Evolutionary conservation across 805 yeast species (phyloP), one percentile per base, ranked within the genome.

Genomic region (Suhomyces tanzawaensis): DNA sequence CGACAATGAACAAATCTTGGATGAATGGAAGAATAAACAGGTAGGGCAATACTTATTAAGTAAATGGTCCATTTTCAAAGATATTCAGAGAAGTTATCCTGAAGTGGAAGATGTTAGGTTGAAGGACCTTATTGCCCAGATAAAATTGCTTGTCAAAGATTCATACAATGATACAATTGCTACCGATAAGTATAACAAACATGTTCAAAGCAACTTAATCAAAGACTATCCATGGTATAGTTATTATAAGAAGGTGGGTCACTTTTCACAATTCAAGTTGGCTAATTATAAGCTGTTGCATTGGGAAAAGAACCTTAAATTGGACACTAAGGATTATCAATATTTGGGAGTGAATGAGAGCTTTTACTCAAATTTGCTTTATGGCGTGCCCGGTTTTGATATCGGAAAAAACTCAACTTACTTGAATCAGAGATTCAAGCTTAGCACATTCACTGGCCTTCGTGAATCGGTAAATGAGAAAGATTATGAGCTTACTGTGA

Each of bases 201-300:
- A 66, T 2, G 65, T 86, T 19, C 79, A 77, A 45, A 59, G 62
- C 2, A 69, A 73, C 23, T 75, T 81, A 38, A 59, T 70, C 1
- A 63, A 71, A 29, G 97, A 87, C 49, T 83, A 76, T 49, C 89
- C 96, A 1, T 84, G 95, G 89, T 87, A 82, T 64, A 68, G 73
- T 45, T 62, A 73, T 36, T 72, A 69, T 46, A 74, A 69, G 46
- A 87, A 87, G 57, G 52, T 85, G 25, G 71, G 64, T 35, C 66
- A 80, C 4, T 81, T 79, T 35, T 72, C 82, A 12, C 72, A 74
- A 38, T 66, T 82, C 40, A 75, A 81, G 40, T 55, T 75, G 19
- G 61, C 76, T 4, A 81, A 82, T 46, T 62, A 66, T 37, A 77
- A 74, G 48, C 52, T 80, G 19, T 65, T 72, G n/a, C 67, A 56